Percentiles rank a stretch among this genome's conserved stretches.
phyloP scores from a whole-genome alignment of 306 rosid genomes.

The Coriaria nepalensis region DNA sequence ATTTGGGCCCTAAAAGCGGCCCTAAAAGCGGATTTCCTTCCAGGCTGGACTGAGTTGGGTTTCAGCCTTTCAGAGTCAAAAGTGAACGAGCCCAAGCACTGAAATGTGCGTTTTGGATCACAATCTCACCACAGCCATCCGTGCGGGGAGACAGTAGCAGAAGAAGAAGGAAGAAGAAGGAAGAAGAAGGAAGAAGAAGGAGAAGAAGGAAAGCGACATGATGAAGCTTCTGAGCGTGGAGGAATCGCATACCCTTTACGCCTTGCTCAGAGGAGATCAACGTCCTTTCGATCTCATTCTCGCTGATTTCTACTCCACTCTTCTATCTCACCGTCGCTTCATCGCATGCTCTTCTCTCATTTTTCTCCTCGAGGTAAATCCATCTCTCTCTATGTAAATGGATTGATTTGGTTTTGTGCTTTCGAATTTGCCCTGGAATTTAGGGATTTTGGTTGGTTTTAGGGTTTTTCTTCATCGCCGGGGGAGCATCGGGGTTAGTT shows the following conservation, averaged over 20 bases:
- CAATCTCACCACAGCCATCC: too few relatives aligned
- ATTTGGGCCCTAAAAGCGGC: too few relatives aligned
- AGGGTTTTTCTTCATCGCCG: too few relatives aligned
- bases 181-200: neutral
- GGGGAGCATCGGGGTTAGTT: too few relatives aligned
- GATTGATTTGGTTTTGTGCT: neutral
- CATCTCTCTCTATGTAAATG: neutral
- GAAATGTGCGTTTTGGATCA: too few relatives aligned
- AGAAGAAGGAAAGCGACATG: conserved; percentile 9
- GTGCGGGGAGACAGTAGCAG: too few relatives aligned
- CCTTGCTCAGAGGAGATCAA: conserved; percentile 36
- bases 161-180: too few relatives aligned
- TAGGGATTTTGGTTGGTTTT: neutral
- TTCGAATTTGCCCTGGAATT: neutral
- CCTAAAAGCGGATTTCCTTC: too few relatives aligned
- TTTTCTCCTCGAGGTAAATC: conserved; percentile 47
- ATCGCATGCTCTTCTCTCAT: conserved; percentile 53
- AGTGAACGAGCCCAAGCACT: too few relatives aligned
- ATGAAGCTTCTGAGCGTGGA: conserved; percentile 38
- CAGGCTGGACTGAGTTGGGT: too few relatives aligned
- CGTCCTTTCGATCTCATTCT: conserved; percentile 53
- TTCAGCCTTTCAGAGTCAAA: too few relatives aligned
- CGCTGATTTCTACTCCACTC: conserved; percentile 43
- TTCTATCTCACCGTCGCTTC: conserved; percentile 44
- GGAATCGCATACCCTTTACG: conserved; percentile 42